These are phyloP conservation scores for Yarrowia divulgata DNA, from an alignment of 805 yeast species.

Conservation along the genomic window DNA sequence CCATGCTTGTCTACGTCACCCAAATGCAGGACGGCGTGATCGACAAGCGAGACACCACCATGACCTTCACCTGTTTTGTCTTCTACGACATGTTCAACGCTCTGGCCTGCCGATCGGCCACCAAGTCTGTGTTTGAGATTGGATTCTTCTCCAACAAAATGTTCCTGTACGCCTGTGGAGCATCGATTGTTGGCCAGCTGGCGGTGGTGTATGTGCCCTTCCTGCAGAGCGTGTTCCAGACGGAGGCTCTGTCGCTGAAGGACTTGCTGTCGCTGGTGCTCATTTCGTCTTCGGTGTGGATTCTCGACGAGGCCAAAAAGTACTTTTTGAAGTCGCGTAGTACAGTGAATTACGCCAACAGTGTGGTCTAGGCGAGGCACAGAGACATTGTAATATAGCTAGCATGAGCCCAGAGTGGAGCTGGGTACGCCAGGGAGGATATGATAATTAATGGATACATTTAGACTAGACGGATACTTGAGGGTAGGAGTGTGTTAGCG, in stretches of 20 bases:
- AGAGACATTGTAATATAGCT: slow-evolving; percentile 28
- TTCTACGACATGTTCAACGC: slow-evolving; percentile 98
- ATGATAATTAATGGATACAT: slow-evolving; percentile 26
- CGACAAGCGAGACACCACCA: slow-evolving; percentile 95
- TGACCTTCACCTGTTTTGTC: slow-evolving; percentile 98
- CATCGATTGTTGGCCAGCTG: slow-evolving; percentile 87
- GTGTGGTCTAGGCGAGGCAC: slow-evolving; percentile 23
- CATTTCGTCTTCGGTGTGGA: slow-evolving; percentile 80
- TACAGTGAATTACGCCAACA: slow-evolving; percentile 24
- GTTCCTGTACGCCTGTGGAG: slow-evolving; percentile 92
- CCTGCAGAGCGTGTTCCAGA: slow-evolving; percentile 90
- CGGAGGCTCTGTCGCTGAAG: slow-evolving; percentile 79
- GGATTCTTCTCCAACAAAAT: slow-evolving; percentile 81
- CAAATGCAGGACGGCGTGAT: slow-evolving; percentile 85
- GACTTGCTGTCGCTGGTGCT: slow-evolving; percentile 71
- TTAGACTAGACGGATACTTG: neutral
- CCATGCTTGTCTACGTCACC: slow-evolving; percentile 81
- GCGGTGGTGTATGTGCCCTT: slow-evolving; percentile 94
- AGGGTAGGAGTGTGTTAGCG: no score
- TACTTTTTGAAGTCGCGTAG: slow-evolving; percentile 45
- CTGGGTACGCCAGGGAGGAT: slow-evolving; percentile 20
- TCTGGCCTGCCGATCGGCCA: slow-evolving; percentile 84
- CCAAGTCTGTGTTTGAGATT: slow-evolving; percentile 80
- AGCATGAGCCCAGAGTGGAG: slow-evolving; percentile 17
- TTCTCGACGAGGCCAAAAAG: slow-evolving; percentile 85